phyloP scores from a whole-genome alignment of 148 eudicot species.

The Rhododendron griersonianum region DNA sequence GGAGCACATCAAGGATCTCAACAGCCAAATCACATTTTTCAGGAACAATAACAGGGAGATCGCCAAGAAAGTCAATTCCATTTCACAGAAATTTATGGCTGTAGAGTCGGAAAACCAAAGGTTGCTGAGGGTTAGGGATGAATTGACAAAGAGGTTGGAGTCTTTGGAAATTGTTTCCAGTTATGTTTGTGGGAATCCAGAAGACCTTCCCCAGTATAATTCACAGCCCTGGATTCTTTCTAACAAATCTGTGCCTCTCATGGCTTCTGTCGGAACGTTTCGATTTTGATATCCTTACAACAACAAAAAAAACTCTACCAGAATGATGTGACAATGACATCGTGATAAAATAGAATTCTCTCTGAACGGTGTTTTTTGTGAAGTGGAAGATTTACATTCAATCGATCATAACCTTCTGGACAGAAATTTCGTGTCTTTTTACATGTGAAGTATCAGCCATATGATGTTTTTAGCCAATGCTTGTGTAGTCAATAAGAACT shows the following conservation, averaged over 20 bases:
- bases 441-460: too few relatives aligned
- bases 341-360: not conserved
- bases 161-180: slow-evolving; percentile 34
- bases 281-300: not conserved
- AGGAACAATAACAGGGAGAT: slow-evolving; percentile 28
- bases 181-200: slow-evolving; percentile 6
- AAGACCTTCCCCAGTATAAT: not conserved
- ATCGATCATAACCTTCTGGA: too few relatives aligned
- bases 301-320: not conserved
- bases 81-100: not conserved
- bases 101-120: slow-evolving; percentile 4
- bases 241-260: slow-evolving; percentile 16
- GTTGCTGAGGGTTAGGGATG: slow-evolving; percentile 27
- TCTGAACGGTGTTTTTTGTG: not conserved
- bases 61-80: slow-evolving; percentile 16
- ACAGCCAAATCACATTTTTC: slow-evolving; percentile 26
- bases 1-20: slow-evolving; percentile 50
- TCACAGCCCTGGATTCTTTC: slow-evolving; percentile 16
- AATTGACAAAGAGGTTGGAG: slow-evolving; percentile 43
- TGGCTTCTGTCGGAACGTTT: slow-evolving; percentile 11
- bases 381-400: not conserved
- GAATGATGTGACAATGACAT: not conserved
- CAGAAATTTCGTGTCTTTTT: too few relatives aligned
- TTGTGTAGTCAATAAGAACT: too few relatives aligned
- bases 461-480: too few relatives aligned